Percentiles rank a stretch among this genome's conserved stretches.
These are phyloP conservation scores for Poterioochromonas sp. DNA, from an alignment of 352 stramenopile species.

Conservation along the genomic window DNA sequence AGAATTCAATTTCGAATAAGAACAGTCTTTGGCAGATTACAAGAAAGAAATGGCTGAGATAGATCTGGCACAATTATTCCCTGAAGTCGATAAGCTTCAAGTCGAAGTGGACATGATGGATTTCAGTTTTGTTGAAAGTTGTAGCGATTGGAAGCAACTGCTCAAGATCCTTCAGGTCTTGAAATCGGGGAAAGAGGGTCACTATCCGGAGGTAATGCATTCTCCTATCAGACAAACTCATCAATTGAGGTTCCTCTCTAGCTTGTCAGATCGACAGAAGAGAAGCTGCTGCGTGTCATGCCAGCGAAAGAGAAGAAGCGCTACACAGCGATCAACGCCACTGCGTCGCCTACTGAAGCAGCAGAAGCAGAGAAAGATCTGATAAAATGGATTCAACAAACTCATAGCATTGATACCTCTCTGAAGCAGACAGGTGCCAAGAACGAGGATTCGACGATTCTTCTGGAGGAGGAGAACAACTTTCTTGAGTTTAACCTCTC, in stretches of 20 bases:
- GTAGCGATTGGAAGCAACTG: slow-evolving; percentile 65
- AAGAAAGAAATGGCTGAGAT: background rate
- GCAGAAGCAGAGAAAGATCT: slow-evolving; percentile 56
- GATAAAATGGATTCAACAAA: slow-evolving; percentile 50
- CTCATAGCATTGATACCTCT: slow-evolving; percentile 52
- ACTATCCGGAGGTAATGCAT: slow-evolving; percentile 71
- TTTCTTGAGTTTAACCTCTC: slow-evolving; percentile 25
- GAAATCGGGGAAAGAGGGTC: slow-evolving; percentile 71
- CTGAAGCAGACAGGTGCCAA: slow-evolving; percentile 38
- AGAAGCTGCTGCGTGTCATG: slow-evolving; percentile 64
- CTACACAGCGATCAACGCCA: slow-evolving; percentile 58
- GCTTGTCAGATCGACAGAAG: slow-evolving; percentile 52
- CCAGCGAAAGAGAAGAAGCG: slow-evolving; percentile 61
- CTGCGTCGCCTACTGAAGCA: slow-evolving; percentile 54
- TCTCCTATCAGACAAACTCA: background rate
- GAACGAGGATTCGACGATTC: background rate
- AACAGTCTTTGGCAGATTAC: too few relatives aligned
- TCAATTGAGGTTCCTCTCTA: background rate
- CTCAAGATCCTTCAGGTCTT: slow-evolving; percentile 70
- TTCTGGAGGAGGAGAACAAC: background rate
- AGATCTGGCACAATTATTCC: background rate
- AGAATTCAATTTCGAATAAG: too few relatives aligned
- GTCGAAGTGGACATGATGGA: slow-evolving; percentile 58
- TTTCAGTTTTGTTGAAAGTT: slow-evolving; percentile 74
- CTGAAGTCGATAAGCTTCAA: background rate